These are phyloP conservation scores for Mycena sp. DNA, from an alignment of 1,284 basidiomycete genomes.

Conservation along the genomic window DNA sequence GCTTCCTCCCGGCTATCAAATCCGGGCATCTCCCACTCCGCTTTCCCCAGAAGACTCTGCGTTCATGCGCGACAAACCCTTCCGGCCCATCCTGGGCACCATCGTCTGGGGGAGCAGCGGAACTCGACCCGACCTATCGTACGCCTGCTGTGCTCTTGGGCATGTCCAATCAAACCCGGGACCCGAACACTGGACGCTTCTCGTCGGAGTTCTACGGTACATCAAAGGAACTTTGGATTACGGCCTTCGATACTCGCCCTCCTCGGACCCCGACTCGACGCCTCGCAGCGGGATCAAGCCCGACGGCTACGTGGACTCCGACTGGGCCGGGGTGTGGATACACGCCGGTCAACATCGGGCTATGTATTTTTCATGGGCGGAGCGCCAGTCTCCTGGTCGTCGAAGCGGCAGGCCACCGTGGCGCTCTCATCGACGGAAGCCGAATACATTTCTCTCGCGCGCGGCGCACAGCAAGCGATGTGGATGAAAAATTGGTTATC, in stretches of 20 bases:
- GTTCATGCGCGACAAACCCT: slow-evolving; percentile 26
- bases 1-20: slow-evolving; percentile 17
- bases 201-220: slow-evolving; percentile 21
- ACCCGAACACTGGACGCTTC: slow-evolving; percentile 18
- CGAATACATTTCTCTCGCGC: slow-evolving; percentile 19
- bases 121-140: slow-evolving; percentile 15
- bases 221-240: slow-evolving; percentile 19
- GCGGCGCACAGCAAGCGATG: too few species aligned
- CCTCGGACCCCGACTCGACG: not conserved
- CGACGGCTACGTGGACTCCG: slow-evolving; percentile 15
- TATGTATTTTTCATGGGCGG: slow-evolving; percentile 27
- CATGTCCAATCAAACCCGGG: slow-evolving; percentile 24
- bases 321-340: slow-evolving; percentile 28
- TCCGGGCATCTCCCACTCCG: not conserved
- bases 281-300: slow-evolving; percentile 3
- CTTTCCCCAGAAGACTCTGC: not conserved
- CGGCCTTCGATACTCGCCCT: not conserved
- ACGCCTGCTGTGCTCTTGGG: slow-evolving; percentile 21
- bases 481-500: slow-evolving; percentile 21
- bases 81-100: slow-evolving; percentile 12
- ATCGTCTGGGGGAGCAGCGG: slow-evolving; percentile 21
- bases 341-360: slow-evolving; percentile 20
- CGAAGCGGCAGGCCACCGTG: slow-evolving; percentile 17
- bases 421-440: slow-evolving; percentile 17
- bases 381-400: slow-evolving; percentile 16